phyloP scores from a whole-genome alignment of 2,329 filamentous ascomycete species.

The Pseudohalonectria lignicola region DNA sequence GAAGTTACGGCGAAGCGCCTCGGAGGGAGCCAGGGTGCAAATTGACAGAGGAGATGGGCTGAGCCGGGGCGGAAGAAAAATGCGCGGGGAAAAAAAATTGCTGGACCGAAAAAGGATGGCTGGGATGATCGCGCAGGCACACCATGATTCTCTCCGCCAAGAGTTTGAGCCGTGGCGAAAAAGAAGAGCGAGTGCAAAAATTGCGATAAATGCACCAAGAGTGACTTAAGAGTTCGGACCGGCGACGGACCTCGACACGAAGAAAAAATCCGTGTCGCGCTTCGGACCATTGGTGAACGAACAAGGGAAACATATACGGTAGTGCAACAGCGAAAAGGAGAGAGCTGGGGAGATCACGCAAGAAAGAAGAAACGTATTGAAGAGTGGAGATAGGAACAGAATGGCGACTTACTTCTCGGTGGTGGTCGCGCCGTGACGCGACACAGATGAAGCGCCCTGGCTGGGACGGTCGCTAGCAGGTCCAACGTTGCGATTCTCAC shows the following conservation, averaged over 20 bases:
- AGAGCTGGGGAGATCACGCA: neutral
- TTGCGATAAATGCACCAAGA: too few relatives aligned
- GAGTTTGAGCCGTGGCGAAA: too few relatives aligned
- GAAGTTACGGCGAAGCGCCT: slow-evolving; percentile 2
- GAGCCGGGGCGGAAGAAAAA: neutral
- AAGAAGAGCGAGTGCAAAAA: too few relatives aligned
- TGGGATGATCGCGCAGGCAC: too few relatives aligned
- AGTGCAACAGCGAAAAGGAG: too few relatives aligned
- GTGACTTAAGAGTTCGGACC: too few relatives aligned
- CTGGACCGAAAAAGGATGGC: neutral
- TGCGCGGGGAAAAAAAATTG: neutral
- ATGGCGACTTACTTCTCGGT: slow-evolving; percentile 42
- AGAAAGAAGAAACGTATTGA: neutral
- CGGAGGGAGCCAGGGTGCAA: neutral
- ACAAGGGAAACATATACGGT: too few relatives aligned
- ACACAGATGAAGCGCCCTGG: slow-evolving; percentile 30
- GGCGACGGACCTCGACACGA: too few relatives aligned
- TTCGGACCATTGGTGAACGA: too few relatives aligned
- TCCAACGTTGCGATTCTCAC: slow-evolving; percentile 32
- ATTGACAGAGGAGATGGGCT: neutral
- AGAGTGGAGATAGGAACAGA: slow-evolving; percentile 4
- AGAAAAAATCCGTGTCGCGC: too few relatives aligned
- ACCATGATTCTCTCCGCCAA: too few relatives aligned
- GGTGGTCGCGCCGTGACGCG: slow-evolving; percentile 34
- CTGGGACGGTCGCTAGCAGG: slow-evolving; percentile 30